Percentiles rank a stretch among this genome's conserved stretches.
phyloP scores from a whole-genome alignment of 805 yeast genomes.

The Scheffersomyces lignosus region DNA sequence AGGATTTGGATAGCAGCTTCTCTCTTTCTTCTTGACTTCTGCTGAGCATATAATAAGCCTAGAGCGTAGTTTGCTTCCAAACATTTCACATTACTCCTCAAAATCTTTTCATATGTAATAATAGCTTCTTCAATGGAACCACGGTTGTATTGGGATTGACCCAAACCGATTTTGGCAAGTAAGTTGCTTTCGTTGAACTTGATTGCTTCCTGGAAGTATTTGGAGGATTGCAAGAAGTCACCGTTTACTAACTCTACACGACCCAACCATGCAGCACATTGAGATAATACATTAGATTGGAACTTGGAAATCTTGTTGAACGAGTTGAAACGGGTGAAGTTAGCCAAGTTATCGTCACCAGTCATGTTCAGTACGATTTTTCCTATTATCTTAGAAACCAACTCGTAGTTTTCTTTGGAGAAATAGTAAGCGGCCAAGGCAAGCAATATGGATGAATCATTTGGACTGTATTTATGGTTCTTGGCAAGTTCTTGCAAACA shows the following conservation, averaged over 20 bases:
- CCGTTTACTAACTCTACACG: constrained; percentile 63
- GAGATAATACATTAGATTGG: constrained; percentile 34
- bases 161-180: constrained; percentile 77
- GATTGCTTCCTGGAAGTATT: constrained; percentile 68
- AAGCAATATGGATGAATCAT: constrained; percentile 63
- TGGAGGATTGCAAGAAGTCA: constrained; percentile 71
- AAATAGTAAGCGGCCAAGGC: constrained; percentile 70
- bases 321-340: constrained; percentile 12
- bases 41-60: constrained; percentile 71
- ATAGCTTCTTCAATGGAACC: constrained; percentile 80
- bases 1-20: constrained; percentile 60
- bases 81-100: constrained; percentile 64
- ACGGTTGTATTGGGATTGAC: constrained; percentile 78
- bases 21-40: constrained; percentile 39
- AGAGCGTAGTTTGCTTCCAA: constrained; percentile 73
- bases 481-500: constrained; percentile 52
- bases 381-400: constrained; percentile 57
- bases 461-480: constrained; percentile 41
- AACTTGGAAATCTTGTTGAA: constrained; percentile 24
- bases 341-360: constrained; percentile 10
- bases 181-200: constrained; percentile 63
- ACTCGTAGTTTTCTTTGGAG: constrained; percentile 59
- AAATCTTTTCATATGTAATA: constrained; percentile 75
- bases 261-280: constrained; percentile 74
- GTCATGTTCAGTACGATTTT: constrained; percentile 40